Evolutionary conservation across 768 basidiomycete species (phyloP).

Genomic region (Termitomyces sp.): DNA sequence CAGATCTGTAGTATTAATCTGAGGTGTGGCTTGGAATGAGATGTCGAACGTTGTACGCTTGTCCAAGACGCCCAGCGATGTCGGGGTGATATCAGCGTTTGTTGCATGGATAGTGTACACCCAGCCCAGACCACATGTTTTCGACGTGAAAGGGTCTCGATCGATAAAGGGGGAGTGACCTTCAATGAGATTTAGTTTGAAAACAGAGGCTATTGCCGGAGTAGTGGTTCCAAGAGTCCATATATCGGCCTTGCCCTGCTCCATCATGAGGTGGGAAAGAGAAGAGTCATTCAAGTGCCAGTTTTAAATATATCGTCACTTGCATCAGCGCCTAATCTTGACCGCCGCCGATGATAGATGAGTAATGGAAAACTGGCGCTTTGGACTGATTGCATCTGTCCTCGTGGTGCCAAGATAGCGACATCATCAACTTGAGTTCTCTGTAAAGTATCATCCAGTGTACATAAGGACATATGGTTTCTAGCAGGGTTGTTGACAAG

Average conservation of each 20-base stretch:
- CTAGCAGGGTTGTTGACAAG: background rate
- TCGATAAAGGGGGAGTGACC: background rate
- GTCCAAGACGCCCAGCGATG: background rate
- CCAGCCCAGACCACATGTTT: background rate
- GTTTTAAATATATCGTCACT: background rate
- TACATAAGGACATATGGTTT: no score
- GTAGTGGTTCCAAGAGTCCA: background rate
- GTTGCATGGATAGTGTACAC: background rate
- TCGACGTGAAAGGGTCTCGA: background rate
- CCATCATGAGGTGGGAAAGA: background rate
- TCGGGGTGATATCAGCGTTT: background rate
- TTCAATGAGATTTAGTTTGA: background rate
- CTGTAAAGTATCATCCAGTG: no score
- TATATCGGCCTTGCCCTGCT: background rate
- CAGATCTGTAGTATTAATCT: background rate
- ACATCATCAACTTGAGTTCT: background rate
- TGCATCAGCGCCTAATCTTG: background rate
- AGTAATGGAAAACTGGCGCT: background rate
- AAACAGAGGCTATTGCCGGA: background rate
- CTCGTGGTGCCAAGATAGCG: background rate
- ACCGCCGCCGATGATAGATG: background rate
- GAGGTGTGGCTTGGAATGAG: background rate
- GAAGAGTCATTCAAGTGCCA: background rate
- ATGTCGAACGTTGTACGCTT: background rate
- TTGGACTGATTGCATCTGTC: conserved; percentile 1